Conservation (phyloP, 2,329 filamentous ascomycete genomes). For the Penicillium freii region DNA sequence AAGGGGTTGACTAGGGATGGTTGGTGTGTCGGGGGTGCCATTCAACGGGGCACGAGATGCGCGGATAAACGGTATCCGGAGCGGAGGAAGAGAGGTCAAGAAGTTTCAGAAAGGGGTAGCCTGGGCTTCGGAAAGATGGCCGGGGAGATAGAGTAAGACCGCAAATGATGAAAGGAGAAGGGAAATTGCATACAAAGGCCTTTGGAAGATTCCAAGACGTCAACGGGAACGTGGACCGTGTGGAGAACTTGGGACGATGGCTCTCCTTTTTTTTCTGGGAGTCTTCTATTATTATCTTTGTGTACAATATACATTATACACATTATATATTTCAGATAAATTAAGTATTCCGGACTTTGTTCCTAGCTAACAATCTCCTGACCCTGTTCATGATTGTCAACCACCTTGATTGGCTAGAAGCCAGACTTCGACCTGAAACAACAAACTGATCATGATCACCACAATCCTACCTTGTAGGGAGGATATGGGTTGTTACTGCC, state of each 20-base stretch:
- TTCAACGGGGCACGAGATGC: constrained; percentile 15
- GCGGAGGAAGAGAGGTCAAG: constrained; percentile 6
- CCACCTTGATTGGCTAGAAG: neutral
- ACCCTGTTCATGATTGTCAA: neutral
- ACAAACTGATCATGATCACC: neutral
- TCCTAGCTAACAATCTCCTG: neutral
- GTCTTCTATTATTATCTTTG: constrained; percentile 5
- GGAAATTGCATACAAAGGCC: constrained; percentile 12
- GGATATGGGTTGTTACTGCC: neutral
- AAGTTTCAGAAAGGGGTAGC: neutral
- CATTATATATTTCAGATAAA: neutral
- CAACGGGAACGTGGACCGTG: constrained; percentile 27
- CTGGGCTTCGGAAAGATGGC: neutral
- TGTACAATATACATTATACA: neutral
- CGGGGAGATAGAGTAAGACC: neutral
- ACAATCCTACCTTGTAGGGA: neutral
- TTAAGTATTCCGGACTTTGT: neutral
- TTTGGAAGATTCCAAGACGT: constrained; percentile 15
- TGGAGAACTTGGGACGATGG: constrained; percentile 21
- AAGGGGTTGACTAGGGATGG: constrained; percentile 11
- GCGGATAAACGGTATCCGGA: neutral
- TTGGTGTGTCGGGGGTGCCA: constrained; percentile 21
- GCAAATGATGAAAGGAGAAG: constrained; percentile 3
- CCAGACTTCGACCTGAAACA: neutral
- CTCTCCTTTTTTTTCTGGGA: constrained; percentile 3